Base-by-base conservation (phyloP, 768 basidiomycete species). In the Leucocoprinus leucothites region DNA sequence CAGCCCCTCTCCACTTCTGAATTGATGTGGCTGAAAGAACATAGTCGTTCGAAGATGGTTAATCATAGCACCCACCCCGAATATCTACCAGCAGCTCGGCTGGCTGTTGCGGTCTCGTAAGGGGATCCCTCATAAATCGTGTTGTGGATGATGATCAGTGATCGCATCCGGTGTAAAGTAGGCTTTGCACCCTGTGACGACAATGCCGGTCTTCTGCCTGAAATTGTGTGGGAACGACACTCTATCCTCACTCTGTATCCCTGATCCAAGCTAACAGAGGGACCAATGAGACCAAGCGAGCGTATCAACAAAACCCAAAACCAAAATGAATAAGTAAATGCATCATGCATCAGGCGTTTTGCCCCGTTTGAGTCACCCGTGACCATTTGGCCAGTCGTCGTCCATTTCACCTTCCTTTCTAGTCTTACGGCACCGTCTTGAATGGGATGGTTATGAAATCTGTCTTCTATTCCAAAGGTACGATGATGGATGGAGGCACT, bases 121-220 rank as follows among this genome's bases (percentile, higher is more conserved):
- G 16, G 24, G 11, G 25, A 19, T 43, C 50, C 28, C 31, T 31
- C 31, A 31, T 31, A 31, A 31, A 31, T 44, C 31, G 31, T 26
- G 51, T 35, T 25, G 41, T 14, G 25, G 28, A 42, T 19, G n/a
- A 24, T 19, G 24, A 35, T 35, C n/a, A 22, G 26, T 34, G 51
- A 52, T 52, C 42, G 43, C n/a, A 28, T 13, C 31, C 6, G 11
- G 11, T 5, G 31, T 11, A 11, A 31, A 11, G n/a, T 5, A 11
- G 11, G 6, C 18, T 22, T 45, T 45, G 52, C 22, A 25, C 44
- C 52, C 52, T 53, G 44, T 53, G 52, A 53, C 44, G 52, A 53
- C 18, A 26, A 28, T 19, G 26, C 22, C 24, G 14, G 21, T 9
- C 35, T 13, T 52, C 19, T 24, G 28, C 21, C 28, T 42, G 35